Base-by-base conservation (phyloP, 768 basidiomycete species). In the Dentipellis fragilis region DNA sequence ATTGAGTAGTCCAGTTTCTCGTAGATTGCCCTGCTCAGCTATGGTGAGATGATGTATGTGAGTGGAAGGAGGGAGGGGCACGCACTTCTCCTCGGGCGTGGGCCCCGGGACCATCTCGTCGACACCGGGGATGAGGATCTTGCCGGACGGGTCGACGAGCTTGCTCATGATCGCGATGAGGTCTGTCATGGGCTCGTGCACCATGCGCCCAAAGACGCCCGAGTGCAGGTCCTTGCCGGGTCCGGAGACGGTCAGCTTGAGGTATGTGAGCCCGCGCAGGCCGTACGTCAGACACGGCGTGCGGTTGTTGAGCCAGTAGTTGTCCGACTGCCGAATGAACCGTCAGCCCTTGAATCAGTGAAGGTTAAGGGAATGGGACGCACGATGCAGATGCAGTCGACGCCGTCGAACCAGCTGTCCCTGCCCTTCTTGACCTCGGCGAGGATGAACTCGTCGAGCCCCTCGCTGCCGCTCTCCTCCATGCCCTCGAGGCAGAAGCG, bases 401-500 rank as follows among this genome's bases (percentile, higher is more conserved):
- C 86, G 6, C 86, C 89, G 39, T 85, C 78, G 70, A 96, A 94
- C 79, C 84, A 96, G 21, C 81, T 79, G 50, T 75, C 72, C 59
- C 73, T 71, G 38, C 85, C 85, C 48, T 79, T 76, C 42, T 79
- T 73, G 10, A 82, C 80, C 74, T 96, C 93, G 49, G 75, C 74
- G 57, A 76, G 70, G 58, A 97, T 90, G 46, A 95, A 80, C 36
- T 89, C 88, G 63, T 96, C 93, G 11, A 97, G 77, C 1, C 93
- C 93, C 62, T 90, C 89, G 42, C 87, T 89, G 5, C 93, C 94
- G 58, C 79, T 86, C 73, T 98, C 95, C 68, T 98, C 95, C 94
- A 96, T 98, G 4, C 89, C 94, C 68, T 98, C 95, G 63, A 98
- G 93, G 75, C 89, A 91, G 74, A 89, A 84, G 60, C 83, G 81